Base-by-base conservation (phyloP, 1,284 basidiomycete genomes). In the Naganishia cerealis region DNA sequence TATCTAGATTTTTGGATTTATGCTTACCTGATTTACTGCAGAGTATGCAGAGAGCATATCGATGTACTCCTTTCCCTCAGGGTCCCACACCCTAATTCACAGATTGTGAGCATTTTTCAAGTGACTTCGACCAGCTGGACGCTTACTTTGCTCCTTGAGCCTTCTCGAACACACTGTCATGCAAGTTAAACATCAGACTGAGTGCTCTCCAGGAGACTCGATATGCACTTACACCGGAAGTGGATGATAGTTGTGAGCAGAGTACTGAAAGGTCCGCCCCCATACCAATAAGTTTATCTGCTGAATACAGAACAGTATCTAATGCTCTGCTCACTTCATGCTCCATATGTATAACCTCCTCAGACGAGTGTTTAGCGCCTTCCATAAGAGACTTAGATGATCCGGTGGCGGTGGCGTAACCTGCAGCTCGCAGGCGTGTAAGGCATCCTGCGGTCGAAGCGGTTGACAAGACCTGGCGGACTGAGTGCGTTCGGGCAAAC, bases 41-140 rank as follows among this genome's bases (percentile, higher is more conserved):
- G 91, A 94, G 83, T 99, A 99, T 24, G 96, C 95, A 57, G 92
- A 92, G 43, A 99, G 85, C 92, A 98, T 97, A 77, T 94, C 92
- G 71, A 94, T 91, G 80, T 93, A 94, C 78, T 92, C 90, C 63
- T 86, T 87, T 71, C 92, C 93, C 83, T 97, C 94, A 15, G 92
- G 92, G 79, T 97, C 94, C 92, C 93, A 96, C 76, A 96, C 93
- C 79, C 90, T 92, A 74, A 72, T 65, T 52, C 65, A 65, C 57
- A 33, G 6, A 33, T 26, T 13, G 12, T 50, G 21, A 56, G n/a
- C 18, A 26, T 38, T 13, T 26, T 52, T 42, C 38, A 42, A 33
- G 6, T 10, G 29, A 9, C 36, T 10, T 38, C 29, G 12, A 16
- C 24, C 6, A 38, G 29, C 18, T n/a, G 18, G 15, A 3, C 10